A percentile compares a stretch with the other conserved stretches of the same genome.
Conservation (phyloP, 306 rosid genomes). For the Lablab purpureus region DNA sequence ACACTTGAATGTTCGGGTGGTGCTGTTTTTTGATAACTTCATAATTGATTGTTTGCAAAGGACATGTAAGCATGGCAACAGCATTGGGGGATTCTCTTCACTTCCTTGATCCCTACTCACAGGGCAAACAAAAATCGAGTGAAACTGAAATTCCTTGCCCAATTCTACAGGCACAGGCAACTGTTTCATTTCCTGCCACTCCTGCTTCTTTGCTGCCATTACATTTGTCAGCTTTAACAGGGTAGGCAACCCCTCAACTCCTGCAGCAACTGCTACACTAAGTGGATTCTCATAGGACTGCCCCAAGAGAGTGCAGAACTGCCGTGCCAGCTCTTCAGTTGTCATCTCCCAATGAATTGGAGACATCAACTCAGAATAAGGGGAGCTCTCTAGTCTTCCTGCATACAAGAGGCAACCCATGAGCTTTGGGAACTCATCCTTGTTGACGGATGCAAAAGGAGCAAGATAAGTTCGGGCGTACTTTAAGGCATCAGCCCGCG, state of each 20-base stretch:
- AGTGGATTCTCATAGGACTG: conserved; percentile 73
- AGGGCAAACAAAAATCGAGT: conserved; percentile 88
- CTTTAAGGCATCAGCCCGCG: conserved; percentile 64
- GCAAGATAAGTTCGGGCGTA: conserved; percentile 74
- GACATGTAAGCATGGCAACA: conserved; percentile 86
- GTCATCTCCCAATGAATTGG: conserved; percentile 72
- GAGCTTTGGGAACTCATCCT: conserved; percentile 82
- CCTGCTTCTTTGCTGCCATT: conserved; percentile 88
- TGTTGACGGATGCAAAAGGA: conserved; percentile 69
- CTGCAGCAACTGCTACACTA: conserved; percentile 76
- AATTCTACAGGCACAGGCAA: conserved; percentile 84
- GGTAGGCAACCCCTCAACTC: conserved; percentile 83
- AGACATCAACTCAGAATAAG: conserved; percentile 72
- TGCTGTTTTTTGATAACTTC: conserved; percentile 77
- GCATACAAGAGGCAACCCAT: conserved; percentile 81
- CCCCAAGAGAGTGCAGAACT: conserved; percentile 74
- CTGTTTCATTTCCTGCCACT: conserved; percentile 85
- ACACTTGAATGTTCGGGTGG: conserved; percentile 74
- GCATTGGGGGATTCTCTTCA: conserved; percentile 88
- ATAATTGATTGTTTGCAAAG: conserved; percentile 88
- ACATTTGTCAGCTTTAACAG: conserved; percentile 82
- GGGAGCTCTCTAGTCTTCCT: conserved; percentile 73
- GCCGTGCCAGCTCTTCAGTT: conserved; percentile 70
- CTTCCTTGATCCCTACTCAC: conserved; percentile 87
- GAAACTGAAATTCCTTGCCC: conserved; percentile 88